Conservation (phyloP, 2,329 filamentous ascomycete species). For the Arthrobotrys sinensis region DNA sequence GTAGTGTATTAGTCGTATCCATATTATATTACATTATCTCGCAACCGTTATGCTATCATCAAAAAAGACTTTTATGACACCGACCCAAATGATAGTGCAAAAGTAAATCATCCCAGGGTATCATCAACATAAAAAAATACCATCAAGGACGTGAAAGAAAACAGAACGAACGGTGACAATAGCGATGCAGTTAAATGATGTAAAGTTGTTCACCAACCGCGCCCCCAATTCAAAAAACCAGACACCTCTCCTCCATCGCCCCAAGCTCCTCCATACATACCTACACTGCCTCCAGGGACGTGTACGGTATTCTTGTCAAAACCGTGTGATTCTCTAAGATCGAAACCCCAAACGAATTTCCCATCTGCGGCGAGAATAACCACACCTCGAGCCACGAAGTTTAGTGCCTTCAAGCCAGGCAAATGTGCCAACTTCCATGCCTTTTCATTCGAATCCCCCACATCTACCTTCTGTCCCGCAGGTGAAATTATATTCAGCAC, state of each 20-base stretch:
- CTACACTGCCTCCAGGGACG: conserved; percentile 35
- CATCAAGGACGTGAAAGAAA: conserved; percentile 7
- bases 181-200: background rate
- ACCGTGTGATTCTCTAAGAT: conserved; percentile 58
- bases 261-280: conserved; percentile 48
- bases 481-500: conserved; percentile 45
- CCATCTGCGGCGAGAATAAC: conserved; percentile 61
- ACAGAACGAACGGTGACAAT: conserved; percentile 4
- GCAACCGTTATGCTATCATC: conserved; percentile 29
- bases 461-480: conserved; percentile 10
- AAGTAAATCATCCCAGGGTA: conserved; percentile 42
- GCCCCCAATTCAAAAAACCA: conserved; percentile 29
- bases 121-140: conserved; percentile 35
- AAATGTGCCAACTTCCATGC: conserved; percentile 62
- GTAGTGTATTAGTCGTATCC: conserved; percentile 14
- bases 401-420: conserved; percentile 61
- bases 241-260: conserved; percentile 47
- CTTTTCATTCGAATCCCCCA: conserved; percentile 51
- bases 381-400: conserved; percentile 62
- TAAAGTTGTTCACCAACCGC: background rate
- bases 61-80: conserved; percentile 24
- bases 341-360: conserved; percentile 62
- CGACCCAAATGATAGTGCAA: conserved; percentile 18
- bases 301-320: conserved; percentile 59
- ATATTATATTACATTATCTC: conserved; percentile 46